Conservation (phyloP, 148 eudicot genomes). For the Rhododendron ovatum region DNA sequence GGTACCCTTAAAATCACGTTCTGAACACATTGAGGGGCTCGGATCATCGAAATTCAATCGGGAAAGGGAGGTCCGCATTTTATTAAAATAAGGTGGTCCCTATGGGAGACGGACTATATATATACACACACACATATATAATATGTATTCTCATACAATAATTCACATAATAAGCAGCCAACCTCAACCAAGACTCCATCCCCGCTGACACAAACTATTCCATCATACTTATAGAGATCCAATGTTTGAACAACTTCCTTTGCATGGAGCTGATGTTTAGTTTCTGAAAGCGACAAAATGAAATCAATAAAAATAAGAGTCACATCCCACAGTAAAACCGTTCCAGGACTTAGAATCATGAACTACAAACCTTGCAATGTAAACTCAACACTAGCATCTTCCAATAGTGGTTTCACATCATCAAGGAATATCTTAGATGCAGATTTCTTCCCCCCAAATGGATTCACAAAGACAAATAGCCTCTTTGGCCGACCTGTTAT, state of each 20-base stretch:
- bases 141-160: neutral
- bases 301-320: conserved; percentile 1
- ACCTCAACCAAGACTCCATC: conserved; percentile 96
- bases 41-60: too few species aligned
- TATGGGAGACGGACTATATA: too few species aligned
- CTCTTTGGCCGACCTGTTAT: conserved; percentile 72
- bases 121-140: neutral
- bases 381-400: conserved; percentile 67
- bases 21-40: too few species aligned
- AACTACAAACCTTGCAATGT: conserved; percentile 53
- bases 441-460: conserved; percentile 77
- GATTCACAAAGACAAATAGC: conserved; percentile 74
- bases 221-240: conserved; percentile 79
- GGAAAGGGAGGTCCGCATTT: too few species aligned
- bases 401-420: conserved; percentile 69
- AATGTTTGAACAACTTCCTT: conserved; percentile 63
- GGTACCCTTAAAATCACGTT: too few species aligned
- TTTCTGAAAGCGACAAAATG: conserved; percentile 42
- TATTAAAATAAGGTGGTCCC: too few species aligned
- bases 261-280: conserved; percentile 74
- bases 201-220: conserved; percentile 90
- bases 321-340: neutral
- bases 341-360: neutral
- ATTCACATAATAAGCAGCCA: conserved; percentile 12
- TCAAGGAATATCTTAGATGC: conserved; percentile 56